Base-by-base conservation (phyloP, 306 rosid species). In the Gleditsia sinensis region DNA sequence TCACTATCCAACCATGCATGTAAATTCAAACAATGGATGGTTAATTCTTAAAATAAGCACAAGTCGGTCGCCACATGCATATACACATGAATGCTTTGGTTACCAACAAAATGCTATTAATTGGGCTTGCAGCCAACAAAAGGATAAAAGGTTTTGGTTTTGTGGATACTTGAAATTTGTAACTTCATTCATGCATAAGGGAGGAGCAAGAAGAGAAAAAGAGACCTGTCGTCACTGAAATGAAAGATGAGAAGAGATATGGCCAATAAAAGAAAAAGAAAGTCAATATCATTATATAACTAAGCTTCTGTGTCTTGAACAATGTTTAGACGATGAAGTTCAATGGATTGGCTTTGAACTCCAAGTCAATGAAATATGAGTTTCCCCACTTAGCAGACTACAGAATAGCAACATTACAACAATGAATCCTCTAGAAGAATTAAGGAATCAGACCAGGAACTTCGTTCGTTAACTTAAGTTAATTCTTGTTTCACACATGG, bases 311-410 rank as follows among this genome's bases (percentile, higher is more conserved):
- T 7, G 6, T 60, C 49, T 60, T 54, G 60, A 66, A 43, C 57
- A 65, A 75, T 57, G 75, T 25, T 34, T 69, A 73, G 70, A 72
- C 78, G 66, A 73, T 25, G 79, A 59, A 89, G 86, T 84, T 84
- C 91, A 86, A 80, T 48, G 37, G 57, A 87, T 81, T 58, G 63
- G 82, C 61, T 83, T 87, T 89, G 91, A 88, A 86, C 88, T 87
- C 80, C 76, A 58, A n/a, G 71, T 81, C 73, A 70, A 9, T 25
- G 32, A 75, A 84, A 71, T 27, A 55, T 36, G 81, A 71, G 19
- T 73, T 60, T 61, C 83, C 78, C 77, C 51, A 80, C 37, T 28
- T 4, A 4, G 2, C 32, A 28, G 32, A 28, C 32, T 28, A 28
- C 32, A 28, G 32, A 28, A 28, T 28, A 54, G 13, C 3, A 19